Evolutionary conservation across 1,284 basidiomycete species (phyloP).

Genomic region (Sanghuangporus baumii): DNA sequence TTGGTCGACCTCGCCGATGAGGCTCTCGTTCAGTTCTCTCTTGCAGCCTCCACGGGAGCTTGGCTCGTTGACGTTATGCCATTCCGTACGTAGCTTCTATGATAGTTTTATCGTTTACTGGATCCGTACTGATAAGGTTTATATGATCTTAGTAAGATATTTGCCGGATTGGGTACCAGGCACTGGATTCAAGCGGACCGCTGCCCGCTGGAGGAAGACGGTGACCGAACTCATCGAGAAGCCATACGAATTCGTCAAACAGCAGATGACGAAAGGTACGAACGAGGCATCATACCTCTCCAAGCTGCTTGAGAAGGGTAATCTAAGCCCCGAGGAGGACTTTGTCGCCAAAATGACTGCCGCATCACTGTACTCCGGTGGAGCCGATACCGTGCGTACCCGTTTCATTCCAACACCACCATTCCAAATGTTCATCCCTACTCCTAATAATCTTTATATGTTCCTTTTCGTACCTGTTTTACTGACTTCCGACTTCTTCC

Average conservation of each 20-base stretch:
- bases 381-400: constrained; percentile 22
- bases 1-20: constrained; percentile 24
- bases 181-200: constrained; percentile 37
- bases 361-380: constrained; percentile 32
- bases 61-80: constrained; percentile 33
- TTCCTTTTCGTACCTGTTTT: not conserved
- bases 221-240: constrained; percentile 28
- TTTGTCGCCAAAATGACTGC: constrained; percentile 34
- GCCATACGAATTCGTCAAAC: constrained; percentile 35
- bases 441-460: not conserved
- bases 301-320: constrained; percentile 29
- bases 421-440: not conserved
- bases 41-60: constrained; percentile 23
- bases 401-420: not conserved
- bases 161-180: constrained; percentile 49
- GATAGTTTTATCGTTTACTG: not conserved
- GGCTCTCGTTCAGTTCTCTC: constrained; percentile 22
- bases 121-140: not conserved
- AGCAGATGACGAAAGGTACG: constrained; percentile 37
- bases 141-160: constrained; percentile 28
- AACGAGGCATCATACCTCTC: constrained; percentile 35
- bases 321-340: constrained; percentile 27
- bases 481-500: not conserved
- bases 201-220: constrained; percentile 30
- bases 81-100: constrained; percentile 20